Evolutionary conservation across 2,329 filamentous ascomycete genomes (phyloP).

Genomic region (Tolypocladium nubicola): DNA sequence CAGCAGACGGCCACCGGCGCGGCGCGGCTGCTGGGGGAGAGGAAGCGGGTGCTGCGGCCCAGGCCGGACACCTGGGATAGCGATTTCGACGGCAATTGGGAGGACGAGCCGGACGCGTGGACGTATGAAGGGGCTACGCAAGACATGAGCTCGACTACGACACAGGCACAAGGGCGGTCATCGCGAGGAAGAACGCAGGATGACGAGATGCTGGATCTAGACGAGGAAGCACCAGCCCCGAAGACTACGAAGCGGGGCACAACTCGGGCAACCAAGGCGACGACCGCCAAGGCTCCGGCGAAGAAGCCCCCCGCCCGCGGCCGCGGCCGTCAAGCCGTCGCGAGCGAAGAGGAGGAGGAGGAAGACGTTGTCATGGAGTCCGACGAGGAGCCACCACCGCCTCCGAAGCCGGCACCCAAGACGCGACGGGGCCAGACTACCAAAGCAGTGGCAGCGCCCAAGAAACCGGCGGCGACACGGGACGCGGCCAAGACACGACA

Average conservation of each 20-base stretch:
- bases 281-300: slow-evolving; percentile 17
- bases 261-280: slow-evolving; percentile 19
- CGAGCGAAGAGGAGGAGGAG: slow-evolving; percentile 32
- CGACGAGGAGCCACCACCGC: slow-evolving; percentile 30
- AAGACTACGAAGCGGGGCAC: slow-evolving; percentile 17
- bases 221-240: slow-evolving; percentile 16
- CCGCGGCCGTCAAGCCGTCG: slow-evolving; percentile 25
- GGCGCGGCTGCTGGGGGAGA: slow-evolving; percentile 25
- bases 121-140: slow-evolving; percentile 18
- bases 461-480: slow-evolving; percentile 5
- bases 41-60: slow-evolving; percentile 47
- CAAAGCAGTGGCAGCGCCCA: slow-evolving; percentile 7
- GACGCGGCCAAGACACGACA: slow-evolving; percentile 16
- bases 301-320: slow-evolving; percentile 31
- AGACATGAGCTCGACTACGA: slow-evolving; percentile 5
- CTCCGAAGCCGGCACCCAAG: slow-evolving; percentile 26
- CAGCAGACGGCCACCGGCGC: slow-evolving; percentile 55
- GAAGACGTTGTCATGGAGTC: slow-evolving; percentile 45
- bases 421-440: slow-evolving; percentile 11
- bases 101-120: slow-evolving; percentile 58
- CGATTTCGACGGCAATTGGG: slow-evolving; percentile 82
- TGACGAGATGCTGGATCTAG: slow-evolving; percentile 18
- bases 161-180: slow-evolving; percentile 5
- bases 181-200: slow-evolving; percentile 12
- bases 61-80: slow-evolving; percentile 78